phyloP scores from a whole-genome alignment of 495 filamentous ascomycete species.

The Annulohypoxylon moriforme region DNA sequence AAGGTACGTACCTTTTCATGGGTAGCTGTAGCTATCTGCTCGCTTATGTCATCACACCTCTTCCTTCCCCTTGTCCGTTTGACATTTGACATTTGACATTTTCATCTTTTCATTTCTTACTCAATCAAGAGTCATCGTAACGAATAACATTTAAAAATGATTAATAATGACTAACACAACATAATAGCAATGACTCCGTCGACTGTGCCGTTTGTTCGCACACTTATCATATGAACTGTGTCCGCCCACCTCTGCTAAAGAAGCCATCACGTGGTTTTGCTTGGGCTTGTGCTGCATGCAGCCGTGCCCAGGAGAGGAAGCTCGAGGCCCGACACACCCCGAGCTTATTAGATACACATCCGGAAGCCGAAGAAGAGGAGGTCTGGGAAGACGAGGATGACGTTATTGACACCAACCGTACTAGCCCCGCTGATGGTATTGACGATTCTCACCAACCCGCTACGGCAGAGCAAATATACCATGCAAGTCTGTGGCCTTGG shows the following conservation, averaged over 20 bases:
- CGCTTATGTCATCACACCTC: slow-evolving; percentile 41
- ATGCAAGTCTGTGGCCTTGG: slow-evolving; percentile 95
- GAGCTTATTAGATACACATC: slow-evolving; percentile 60
- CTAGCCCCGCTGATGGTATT: slow-evolving; percentile 67
- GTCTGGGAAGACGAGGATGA: slow-evolving; percentile 82
- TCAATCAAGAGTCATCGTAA: slow-evolving; percentile 32
- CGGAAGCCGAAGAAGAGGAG: slow-evolving; percentile 84
- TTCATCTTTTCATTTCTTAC: slow-evolving; percentile 3
- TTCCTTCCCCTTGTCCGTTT: slow-evolving; percentile 8
- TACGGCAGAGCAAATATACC: slow-evolving; percentile 89
- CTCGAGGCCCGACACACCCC: slow-evolving; percentile 92
- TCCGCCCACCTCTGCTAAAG: slow-evolving; percentile 89
- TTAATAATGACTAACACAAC: slow-evolving; percentile 3
- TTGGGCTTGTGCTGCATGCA: slow-evolving; percentile 97
- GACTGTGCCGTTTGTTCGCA: slow-evolving; percentile 94
- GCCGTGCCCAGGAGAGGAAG: slow-evolving; percentile 90
- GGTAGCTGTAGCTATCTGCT: neutral
- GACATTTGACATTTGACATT: slow-evolving; percentile 11
- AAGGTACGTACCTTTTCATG: slow-evolving; percentile 66
- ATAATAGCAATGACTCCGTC: slow-evolving; percentile 84
- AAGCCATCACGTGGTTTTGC: slow-evolving; percentile 98
- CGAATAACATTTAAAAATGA: neutral
- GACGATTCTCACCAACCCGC: slow-evolving; percentile 72
- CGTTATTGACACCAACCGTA: slow-evolving; percentile 66
- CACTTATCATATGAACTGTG: slow-evolving; percentile 99